Evolutionary conservation across 2,329 filamentous ascomycete species (phyloP), one percentile per base, ranked within the genome.

Genomic region (Xylaria polymorpha): DNA sequence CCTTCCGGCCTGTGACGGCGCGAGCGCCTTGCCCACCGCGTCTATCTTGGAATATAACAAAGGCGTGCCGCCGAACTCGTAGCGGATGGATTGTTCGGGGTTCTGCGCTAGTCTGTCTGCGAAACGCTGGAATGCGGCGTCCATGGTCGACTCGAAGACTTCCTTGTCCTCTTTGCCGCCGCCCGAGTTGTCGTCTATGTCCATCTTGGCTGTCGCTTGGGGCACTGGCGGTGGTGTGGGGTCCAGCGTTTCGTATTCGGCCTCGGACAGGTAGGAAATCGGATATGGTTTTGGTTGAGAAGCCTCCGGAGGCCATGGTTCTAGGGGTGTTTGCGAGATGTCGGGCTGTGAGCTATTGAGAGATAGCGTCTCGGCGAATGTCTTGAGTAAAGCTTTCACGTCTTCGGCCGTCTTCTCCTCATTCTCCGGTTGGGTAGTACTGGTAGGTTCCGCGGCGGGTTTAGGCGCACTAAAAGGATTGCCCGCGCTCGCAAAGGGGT

Each of bases 161-260:
- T 90, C 88, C 75, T 87, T 89, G 78, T 94, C 92, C 73, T 93
- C 89, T 44, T 88, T 86, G 29, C 80, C 78, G 61, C 80, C 71
- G 67, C 73, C 69, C 5, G 77, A 76, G 25, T 81, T 80, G 29
- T 81, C 79, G 69, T 84, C 83, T 10, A 84, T 68, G 56, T 87
- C 85, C 76, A 87, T 84, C 10, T 83, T 81, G 15, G 84, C 81
- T 66, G 87, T 83, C 15, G 83, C 83, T 44, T 82, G 79, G 68
- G 83, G 84, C 43, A 85, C 85, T 51, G 86, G 85, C 37, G 81
- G 80, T 0, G 87, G 86, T 2, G 78, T 84, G 75, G 73, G 89
- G 70, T 93, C 93, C 32, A 98, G 87, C 4, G 92, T 92, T 80
- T 99, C 96, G 81, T 93, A 97, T 77, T 97, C 95, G 61, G 95